phyloP scores from a whole-genome alignment of 805 yeast genomes.

The Cyberlindnera maritima region DNA sequence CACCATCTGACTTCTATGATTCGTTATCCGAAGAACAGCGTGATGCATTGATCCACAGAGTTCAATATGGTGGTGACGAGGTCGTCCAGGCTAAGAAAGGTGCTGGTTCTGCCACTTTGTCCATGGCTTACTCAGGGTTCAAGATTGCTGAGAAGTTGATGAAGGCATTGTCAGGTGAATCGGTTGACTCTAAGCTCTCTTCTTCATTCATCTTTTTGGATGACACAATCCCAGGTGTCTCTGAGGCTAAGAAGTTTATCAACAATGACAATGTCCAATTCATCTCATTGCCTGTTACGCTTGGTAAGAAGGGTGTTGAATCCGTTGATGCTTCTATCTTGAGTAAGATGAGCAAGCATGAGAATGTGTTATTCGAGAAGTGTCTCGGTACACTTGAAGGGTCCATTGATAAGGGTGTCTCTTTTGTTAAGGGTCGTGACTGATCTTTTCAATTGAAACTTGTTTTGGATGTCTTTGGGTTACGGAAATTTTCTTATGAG shows the following conservation, averaged over 20 bases:
- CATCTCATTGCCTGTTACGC: conserved; percentile 26
- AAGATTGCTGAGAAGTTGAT: conserved; percentile 67
- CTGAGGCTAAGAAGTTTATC: conserved; percentile 17
- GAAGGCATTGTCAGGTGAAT: conserved; percentile 47
- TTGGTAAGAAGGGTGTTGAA: conserved; percentile 25
- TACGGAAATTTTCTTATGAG: neutral
- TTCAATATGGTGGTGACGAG: conserved; percentile 87
- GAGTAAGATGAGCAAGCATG: conserved; percentile 21
- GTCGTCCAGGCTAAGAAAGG: conserved; percentile 84
- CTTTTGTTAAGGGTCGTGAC: conserved; percentile 20
- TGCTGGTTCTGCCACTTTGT: conserved; percentile 80
- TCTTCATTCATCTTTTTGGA: conserved; percentile 56
- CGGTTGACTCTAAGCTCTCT: conserved; percentile 30
- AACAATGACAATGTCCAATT: conserved; percentile 14
- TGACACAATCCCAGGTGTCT: conserved; percentile 25
- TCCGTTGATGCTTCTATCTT: conserved; percentile 21
- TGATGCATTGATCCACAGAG: conserved; percentile 68
- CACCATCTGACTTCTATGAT: conserved; percentile 39
- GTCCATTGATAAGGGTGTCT: conserved; percentile 27
- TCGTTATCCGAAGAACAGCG: conserved; percentile 39
- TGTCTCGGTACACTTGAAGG: conserved; percentile 22
- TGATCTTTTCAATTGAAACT: neutral
- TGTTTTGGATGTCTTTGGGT: neutral
- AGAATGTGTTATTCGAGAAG: conserved; percentile 22
- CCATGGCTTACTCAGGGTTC: conserved; percentile 86